Evolutionary conservation across 129 eudicot genomes (phyloP), one percentile per base, ranked within the genome.

Genomic region (Kitagawia praeruptora): DNA sequence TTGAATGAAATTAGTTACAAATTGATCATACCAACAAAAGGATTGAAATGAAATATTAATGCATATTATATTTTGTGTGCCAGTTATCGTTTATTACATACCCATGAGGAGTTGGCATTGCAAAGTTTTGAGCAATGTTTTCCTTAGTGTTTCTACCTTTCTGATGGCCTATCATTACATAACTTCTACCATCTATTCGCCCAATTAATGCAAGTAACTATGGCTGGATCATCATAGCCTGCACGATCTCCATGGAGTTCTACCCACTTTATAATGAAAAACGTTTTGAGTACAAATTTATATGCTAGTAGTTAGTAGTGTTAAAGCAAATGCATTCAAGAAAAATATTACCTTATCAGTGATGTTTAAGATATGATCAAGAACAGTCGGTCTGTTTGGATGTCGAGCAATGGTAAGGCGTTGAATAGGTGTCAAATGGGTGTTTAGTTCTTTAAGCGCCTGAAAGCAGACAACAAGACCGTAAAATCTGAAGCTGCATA

Each of bases 141-240:
- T 81, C 84, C 53, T 81, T 81, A 13, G 84, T 81, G 75, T 81
- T 81, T 27, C 84, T 49, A 63, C 77, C 82, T 67, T 83, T 74
- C 75, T 79, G 75, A 75, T 74, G 82, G 53, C 80, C 82, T 27
- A 79, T 79, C 53, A 46, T 79, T 54, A 77, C 25, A 66, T 77
- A 80, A 45, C 81, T 81, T 81, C 76, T 81, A 25, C 84, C 84
- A 41, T 81, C 80, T 31, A 81, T 75, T 47, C 70, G 42, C 19
- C 84, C 87, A 45, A n/a, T n/a, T n/a, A n/a, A 85, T 56, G 31
- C 87, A 85, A 41, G 87, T 85, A 21, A 85, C 87, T 64, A 85
- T 56, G 63, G 87, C 87, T 41, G 87, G 87, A 74, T 85, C 87
- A 81, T 85, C 87, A 85, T 85, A 85, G 47, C 87, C 87, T 31